phyloP scores from a whole-genome alignment of 805 yeast species.

The Teunomyces atbi region DNA sequence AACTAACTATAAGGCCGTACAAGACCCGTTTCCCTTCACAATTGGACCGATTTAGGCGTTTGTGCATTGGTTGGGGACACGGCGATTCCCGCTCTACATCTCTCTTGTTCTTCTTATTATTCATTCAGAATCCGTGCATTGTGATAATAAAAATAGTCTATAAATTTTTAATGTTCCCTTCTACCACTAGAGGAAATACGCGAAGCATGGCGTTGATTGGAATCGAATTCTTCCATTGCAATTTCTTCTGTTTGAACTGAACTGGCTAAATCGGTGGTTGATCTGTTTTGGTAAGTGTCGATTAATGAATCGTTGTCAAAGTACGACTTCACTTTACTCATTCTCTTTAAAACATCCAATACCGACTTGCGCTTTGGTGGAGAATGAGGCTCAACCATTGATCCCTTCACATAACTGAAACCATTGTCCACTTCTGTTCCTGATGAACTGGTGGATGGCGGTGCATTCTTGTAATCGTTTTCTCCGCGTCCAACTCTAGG shows the following conservation, averaged over 20 bases:
- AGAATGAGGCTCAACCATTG: neutral
- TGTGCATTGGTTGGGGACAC: neutral
- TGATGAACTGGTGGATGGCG: slow-evolving; percentile 6
- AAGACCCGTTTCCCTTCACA: neutral
- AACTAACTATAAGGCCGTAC: neutral
- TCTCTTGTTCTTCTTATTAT: neutral
- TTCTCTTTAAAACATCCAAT: slow-evolving; percentile 32
- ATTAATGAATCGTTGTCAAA: slow-evolving; percentile 32
- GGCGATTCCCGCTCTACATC: too few species aligned
- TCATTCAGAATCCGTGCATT: neutral
- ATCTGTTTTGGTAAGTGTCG: slow-evolving; percentile 27
- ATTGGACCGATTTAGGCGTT: neutral
- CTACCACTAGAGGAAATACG: slow-evolving; percentile 20
- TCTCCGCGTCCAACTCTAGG: neutral
- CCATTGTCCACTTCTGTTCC: slow-evolving; percentile 6
- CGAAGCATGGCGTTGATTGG: slow-evolving; percentile 20
- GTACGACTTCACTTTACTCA: slow-evolving; percentile 15
- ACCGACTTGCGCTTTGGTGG: slow-evolving; percentile 32
- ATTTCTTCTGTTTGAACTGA: slow-evolving; percentile 49
- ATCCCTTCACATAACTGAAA: neutral
- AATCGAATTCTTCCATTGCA: slow-evolving; percentile 42
- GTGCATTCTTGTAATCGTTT: slow-evolving; percentile 4
- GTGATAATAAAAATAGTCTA: neutral
- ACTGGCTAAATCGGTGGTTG: slow-evolving; percentile 32
- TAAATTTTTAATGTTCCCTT: slow-evolving; percentile 6